Percentiles rank a stretch among this genome's conserved stretches.
phyloP scores from a whole-genome alignment of 208 protist species.

The Leishmania guyanensis region DNA sequence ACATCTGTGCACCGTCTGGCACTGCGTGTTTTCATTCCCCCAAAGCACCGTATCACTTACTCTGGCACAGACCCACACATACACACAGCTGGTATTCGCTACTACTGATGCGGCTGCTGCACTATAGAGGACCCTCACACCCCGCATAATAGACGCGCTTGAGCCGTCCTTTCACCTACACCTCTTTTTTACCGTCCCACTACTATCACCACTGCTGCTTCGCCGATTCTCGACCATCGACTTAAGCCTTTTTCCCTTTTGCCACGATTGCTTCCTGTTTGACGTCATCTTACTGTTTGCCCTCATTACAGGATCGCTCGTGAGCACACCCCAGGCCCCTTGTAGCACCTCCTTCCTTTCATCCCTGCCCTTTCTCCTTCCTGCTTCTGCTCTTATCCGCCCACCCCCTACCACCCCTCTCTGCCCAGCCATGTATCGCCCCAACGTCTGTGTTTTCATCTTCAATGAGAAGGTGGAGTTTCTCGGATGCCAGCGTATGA shows the following conservation, averaged over 20 bases:
- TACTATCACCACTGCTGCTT: not conserved
- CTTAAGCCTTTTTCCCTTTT: not conserved
- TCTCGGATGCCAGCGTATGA: conserved; percentile 65
- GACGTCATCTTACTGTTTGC: not conserved
- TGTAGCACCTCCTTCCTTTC: not conserved
- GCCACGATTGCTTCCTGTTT: not conserved
- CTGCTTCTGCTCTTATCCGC: not conserved
- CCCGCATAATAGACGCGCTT: not conserved
- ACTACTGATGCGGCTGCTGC: not conserved
- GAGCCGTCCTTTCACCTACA: not conserved
- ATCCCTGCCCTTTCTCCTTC: not conserved
- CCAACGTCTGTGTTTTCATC: conserved; percentile 78
- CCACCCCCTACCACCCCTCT: not conserved
- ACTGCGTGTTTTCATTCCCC: not conserved
- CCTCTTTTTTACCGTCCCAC: not conserved
- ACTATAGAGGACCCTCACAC: not conserved
- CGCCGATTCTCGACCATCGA: not conserved
- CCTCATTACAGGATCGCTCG: not conserved
- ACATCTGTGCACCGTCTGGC: not conserved
- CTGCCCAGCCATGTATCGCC: conserved; percentile 56
- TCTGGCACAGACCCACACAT: not conserved
- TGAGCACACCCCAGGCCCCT: not conserved
- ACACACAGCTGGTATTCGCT: not conserved
- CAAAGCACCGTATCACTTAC: not conserved
- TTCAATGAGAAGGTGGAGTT: conserved; percentile 74